These are phyloP conservation scores for Ascochyta clinopodiicola DNA, from an alignment of 2,329 filamentous ascomycete genomes.

Conservation along the genomic window DNA sequence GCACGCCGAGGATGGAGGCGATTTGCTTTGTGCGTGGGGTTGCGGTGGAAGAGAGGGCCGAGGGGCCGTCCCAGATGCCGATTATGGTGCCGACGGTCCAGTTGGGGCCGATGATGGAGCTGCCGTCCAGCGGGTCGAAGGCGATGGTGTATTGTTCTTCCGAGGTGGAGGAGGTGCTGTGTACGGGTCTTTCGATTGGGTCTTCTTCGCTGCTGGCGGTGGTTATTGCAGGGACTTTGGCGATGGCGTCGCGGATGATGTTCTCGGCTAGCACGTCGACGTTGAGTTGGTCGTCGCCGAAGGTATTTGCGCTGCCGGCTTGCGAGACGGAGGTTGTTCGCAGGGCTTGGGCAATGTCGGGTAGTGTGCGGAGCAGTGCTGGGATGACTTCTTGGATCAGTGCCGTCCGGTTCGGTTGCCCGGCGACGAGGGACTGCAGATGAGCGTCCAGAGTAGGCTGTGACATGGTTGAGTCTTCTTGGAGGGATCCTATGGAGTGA, in stretches of 20 bases:
- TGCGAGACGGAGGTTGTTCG: conserved; percentile 28
- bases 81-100: conserved; percentile 62
- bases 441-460: conserved; percentile 1
- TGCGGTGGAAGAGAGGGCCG: conserved; percentile 28
- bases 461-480: not conserved
- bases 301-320: conserved; percentile 56
- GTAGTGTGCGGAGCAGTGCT: conserved; percentile 23
- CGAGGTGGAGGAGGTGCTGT: not conserved
- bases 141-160: conserved; percentile 63
- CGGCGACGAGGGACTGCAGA: conserved; percentile 5
- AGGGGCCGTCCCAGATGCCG: conserved; percentile 58
- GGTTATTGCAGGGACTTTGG: conserved; percentile 59
- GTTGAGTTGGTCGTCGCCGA: conserved; percentile 64
- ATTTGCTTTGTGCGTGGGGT: conserved; percentile 32
- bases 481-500: not conserved
- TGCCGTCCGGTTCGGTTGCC: conserved; percentile 6
- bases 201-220: conserved; percentile 60
- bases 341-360: conserved; percentile 23
- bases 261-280: conserved; percentile 66
- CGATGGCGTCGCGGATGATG: conserved; percentile 61
- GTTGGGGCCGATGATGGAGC: conserved; percentile 59
- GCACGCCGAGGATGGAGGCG: conserved; percentile 43
- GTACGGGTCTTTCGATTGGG: conserved; percentile 15
- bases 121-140: conserved; percentile 70
- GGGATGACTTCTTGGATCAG: conserved; percentile 22